These are phyloP conservation scores for Thelonectria olida DNA, from an alignment of 2,329 filamentous ascomycete species.

Conservation along the genomic window DNA sequence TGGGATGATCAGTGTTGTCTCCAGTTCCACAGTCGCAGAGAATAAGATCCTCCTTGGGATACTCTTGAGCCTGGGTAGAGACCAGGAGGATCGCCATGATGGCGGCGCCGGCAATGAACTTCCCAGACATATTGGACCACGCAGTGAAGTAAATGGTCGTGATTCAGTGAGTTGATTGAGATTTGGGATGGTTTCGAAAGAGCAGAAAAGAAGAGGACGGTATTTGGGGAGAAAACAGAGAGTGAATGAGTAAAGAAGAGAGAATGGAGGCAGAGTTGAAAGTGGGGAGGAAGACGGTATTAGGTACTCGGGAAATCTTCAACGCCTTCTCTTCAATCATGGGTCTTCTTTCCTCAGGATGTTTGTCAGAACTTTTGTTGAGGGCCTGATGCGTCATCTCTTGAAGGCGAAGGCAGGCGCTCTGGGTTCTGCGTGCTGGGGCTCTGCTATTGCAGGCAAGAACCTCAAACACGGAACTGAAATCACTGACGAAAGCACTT, in stretches of 20 bases:
- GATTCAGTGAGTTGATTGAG: no score
- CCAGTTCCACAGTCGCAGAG: slow-evolving; percentile 55
- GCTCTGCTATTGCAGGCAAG: background rate
- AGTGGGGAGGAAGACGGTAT: background rate
- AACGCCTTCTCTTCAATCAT: background rate
- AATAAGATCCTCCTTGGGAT: slow-evolving; percentile 49
- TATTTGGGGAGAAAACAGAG: background rate
- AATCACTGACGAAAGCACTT: background rate
- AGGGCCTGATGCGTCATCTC: slow-evolving; percentile 8
- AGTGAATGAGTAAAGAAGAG: slow-evolving; percentile 8
- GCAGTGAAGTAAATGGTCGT: background rate
- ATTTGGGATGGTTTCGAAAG: background rate
- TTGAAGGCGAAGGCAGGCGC: slow-evolving; percentile 6
- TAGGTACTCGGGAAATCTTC: background rate
- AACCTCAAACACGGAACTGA: background rate
- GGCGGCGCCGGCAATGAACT: slow-evolving; percentile 31
- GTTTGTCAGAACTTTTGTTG: slow-evolving; percentile 7
- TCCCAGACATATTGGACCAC: slow-evolving; percentile 35
- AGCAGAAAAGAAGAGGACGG: background rate
- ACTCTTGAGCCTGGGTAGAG: slow-evolving; percentile 35
- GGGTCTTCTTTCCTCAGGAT: background rate
- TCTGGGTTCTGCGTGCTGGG: background rate
- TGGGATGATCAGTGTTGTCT: slow-evolving; percentile 49
- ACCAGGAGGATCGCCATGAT: slow-evolving; percentile 36
- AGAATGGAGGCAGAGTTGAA: slow-evolving; percentile 1